These are phyloP conservation scores for Teunomyces gatunensis DNA, from an alignment of 805 yeast genomes.

Conservation along the genomic window DNA sequence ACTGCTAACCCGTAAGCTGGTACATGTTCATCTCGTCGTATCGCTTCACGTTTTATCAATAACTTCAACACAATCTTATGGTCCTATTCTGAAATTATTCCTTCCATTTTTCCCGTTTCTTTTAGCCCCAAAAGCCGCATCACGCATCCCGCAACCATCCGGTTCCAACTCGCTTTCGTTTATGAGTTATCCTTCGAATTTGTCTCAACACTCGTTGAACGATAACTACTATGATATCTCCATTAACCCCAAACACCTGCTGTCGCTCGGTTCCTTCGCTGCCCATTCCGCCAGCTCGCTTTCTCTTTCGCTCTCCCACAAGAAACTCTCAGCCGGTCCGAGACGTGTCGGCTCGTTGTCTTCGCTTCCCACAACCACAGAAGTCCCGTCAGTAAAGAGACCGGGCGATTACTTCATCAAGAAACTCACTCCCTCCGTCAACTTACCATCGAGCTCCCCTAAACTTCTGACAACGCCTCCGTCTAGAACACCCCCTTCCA, in stretches of 20 bases:
- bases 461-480: neutral
- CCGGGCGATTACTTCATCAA: conserved; percentile 42
- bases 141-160: neutral
- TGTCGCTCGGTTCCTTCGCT: neutral
- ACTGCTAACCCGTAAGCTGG: no score
- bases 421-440: conserved; percentile 22
- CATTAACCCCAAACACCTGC: conserved; percentile 6
- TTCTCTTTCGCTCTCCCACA: conserved; percentile 6
- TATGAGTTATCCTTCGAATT: conserved; percentile 11
- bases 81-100: no score
- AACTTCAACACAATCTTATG: no score
- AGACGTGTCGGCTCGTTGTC: conserved; percentile 28
- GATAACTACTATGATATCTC: conserved; percentile 29
- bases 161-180: neutral
- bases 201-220: conserved; percentile 18
- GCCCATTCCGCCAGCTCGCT: conserved; percentile 4
- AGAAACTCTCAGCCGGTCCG: conserved; percentile 21
- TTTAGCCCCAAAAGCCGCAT: neutral
- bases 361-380: conserved; percentile 19
- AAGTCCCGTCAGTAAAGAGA: conserved; percentile 21
- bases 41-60: neutral
- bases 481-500: neutral
- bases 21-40: no score
- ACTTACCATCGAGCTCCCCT: conserved; percentile 10
- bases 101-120: neutral